These are phyloP conservation scores for Porphyrellus sp. DNA, from an alignment of 1,284 basidiomycete genomes.

Conservation along the genomic window DNA sequence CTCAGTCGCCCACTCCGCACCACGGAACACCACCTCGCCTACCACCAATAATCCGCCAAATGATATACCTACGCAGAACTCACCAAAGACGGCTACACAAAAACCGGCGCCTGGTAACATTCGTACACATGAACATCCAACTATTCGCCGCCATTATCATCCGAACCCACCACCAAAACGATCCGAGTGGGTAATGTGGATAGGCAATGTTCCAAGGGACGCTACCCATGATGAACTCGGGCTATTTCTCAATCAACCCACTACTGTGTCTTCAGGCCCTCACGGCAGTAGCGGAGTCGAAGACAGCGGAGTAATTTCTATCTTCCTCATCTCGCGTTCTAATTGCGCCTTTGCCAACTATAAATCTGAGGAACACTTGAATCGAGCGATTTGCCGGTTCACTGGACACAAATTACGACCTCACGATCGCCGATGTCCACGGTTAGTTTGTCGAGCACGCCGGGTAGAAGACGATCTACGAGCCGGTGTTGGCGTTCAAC, in stretches of 20 bases:
- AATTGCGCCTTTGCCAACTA: constrained; percentile 95
- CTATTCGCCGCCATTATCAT: constrained; percentile 48
- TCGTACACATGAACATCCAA: constrained; percentile 24
- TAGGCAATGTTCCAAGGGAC: constrained; percentile 84
- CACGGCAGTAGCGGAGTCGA: constrained; percentile 6
- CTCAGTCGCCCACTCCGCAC: neutral
- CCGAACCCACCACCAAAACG: constrained; percentile 68
- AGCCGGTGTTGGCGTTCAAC: constrained; percentile 88
- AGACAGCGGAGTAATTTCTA: constrained; percentile 69
- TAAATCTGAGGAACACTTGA: constrained; percentile 59
- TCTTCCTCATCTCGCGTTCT: constrained; percentile 90
- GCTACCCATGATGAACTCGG: constrained; percentile 86
- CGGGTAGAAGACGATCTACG: constrained; percentile 83
- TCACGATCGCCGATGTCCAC: constrained; percentile 69
- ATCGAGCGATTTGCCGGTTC: constrained; percentile 69
- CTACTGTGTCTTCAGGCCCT: constrained; percentile 10
- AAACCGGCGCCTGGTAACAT: neutral
- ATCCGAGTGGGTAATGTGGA: constrained; percentile 96
- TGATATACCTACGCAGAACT: neutral
- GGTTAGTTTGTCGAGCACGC: constrained; percentile 84
- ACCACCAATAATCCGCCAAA: neutral
- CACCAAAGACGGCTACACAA: neutral
- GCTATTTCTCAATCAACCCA: constrained; percentile 70
- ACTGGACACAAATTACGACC: constrained; percentile 66
- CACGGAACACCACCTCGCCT: neutral